These are phyloP conservation scores for Sphaerulina musiva DNA, from an alignment of 2,329 filamentous ascomycete genomes.

Conservation along the genomic window DNA sequence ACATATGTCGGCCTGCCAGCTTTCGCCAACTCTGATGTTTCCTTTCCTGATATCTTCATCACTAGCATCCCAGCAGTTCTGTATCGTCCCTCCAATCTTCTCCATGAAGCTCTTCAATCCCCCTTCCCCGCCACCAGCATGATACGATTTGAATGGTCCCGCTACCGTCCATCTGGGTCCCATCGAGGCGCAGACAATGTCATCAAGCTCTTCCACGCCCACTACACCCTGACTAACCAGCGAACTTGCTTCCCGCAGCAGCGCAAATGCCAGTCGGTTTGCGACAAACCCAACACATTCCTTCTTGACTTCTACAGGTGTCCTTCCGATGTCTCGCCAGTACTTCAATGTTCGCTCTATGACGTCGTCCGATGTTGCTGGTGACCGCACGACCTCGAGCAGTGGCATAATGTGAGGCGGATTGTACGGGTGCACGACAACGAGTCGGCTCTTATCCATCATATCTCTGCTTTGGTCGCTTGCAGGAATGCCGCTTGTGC, in stretches of 20 bases:
- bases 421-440: slow-evolving; percentile 57
- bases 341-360: slow-evolving; percentile 42
- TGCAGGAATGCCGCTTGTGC: slow-evolving; percentile 53
- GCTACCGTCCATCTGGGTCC: slow-evolving; percentile 51
- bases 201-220: slow-evolving; percentile 48
- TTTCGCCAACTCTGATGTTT: slow-evolving; percentile 37
- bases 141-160: slow-evolving; percentile 54
- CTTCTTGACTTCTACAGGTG: slow-evolving; percentile 47
- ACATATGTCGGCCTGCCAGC: slow-evolving; percentile 45
- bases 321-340: slow-evolving; percentile 39
- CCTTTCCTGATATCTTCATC: slow-evolving; percentile 32
- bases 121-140: slow-evolving; percentile 51
- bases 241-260: slow-evolving; percentile 51
- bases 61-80: slow-evolving; percentile 49
- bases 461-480: slow-evolving; percentile 43
- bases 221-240: slow-evolving; percentile 51
- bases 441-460: slow-evolving; percentile 41
- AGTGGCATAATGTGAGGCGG: slow-evolving; percentile 57
- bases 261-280: slow-evolving; percentile 52
- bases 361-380: slow-evolving; percentile 36
- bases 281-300: slow-evolving; percentile 53
- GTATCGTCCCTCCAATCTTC: slow-evolving; percentile 52
- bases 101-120: slow-evolving; percentile 50
- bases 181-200: slow-evolving; percentile 47
- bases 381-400: slow-evolving; percentile 51